These are phyloP conservation scores for Trichoderma pleuroti DNA, from an alignment of 2,329 filamentous ascomycete species.

Conservation along the genomic window DNA sequence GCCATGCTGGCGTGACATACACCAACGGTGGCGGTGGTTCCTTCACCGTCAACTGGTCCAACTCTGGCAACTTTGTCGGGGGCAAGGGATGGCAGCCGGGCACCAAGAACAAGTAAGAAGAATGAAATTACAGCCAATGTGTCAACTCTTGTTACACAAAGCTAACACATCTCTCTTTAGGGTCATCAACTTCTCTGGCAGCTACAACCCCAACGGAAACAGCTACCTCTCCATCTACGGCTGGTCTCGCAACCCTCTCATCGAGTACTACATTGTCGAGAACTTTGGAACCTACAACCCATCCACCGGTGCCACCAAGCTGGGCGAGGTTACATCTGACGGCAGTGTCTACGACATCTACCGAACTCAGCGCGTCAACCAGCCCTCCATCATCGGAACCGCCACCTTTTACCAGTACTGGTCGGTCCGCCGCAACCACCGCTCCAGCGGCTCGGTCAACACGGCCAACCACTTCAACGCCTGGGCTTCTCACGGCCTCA, in stretches of 20 bases:
- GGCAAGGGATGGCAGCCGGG: constrained; percentile 15
- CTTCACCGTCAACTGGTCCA: constrained; percentile 13
- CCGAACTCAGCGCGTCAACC: constrained; percentile 14
- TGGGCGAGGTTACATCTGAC: constrained; percentile 11
- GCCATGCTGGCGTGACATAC: constrained; percentile 3
- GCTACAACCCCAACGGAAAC: constrained; percentile 14
- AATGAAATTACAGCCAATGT: background rate
- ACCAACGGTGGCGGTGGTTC: constrained; percentile 3
- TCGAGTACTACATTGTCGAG: constrained; percentile 17
- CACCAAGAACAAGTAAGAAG: constrained; percentile 2
- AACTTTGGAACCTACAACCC: constrained; percentile 17
- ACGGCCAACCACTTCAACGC: constrained; percentile 14
- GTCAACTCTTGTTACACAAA: background rate
- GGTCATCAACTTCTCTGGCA: constrained; percentile 7
- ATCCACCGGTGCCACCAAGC: constrained; percentile 11
- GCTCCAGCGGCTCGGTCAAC: constrained; percentile 16
- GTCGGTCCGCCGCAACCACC: constrained; percentile 12
- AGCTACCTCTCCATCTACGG: constrained; percentile 16
- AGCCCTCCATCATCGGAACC: constrained; percentile 13
- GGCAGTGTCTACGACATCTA: constrained; percentile 16
- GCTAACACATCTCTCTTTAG: background rate
- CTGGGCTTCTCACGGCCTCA: background rate
- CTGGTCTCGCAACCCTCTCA: constrained; percentile 12
- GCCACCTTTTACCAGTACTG: constrained; percentile 18
- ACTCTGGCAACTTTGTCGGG: constrained; percentile 13